Percentiles rank a stretch among this genome's conserved stretches.
Evolutionary conservation across 2,329 filamentous ascomycete genomes (phyloP).

Genomic region (Fusarium sp.): DNA sequence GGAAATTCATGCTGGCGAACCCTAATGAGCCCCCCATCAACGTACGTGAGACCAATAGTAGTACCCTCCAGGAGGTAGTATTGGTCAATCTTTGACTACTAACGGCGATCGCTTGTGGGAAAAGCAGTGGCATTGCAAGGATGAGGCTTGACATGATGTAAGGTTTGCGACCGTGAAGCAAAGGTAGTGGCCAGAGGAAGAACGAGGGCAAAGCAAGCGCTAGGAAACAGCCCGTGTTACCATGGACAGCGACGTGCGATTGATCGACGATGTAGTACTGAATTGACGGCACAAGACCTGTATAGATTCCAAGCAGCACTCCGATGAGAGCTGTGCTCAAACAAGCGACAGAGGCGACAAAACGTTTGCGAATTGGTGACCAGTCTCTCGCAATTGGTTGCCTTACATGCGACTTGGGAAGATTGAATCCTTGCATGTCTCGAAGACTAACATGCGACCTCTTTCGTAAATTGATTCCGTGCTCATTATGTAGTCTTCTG

Average conservation of each 20-base stretch:
- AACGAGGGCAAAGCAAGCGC: constrained; percentile 78
- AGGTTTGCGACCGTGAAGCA: constrained; percentile 81
- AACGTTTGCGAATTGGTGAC: constrained; percentile 75
- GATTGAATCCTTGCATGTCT: constrained; percentile 64
- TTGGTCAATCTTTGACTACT: constrained; percentile 68
- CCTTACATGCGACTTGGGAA: constrained; percentile 67
- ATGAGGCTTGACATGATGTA: constrained; percentile 79
- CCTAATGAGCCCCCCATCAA: constrained; percentile 78
- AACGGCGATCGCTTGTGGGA: constrained; percentile 79
- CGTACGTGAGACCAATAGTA: constrained; percentile 73
- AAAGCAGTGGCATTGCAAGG: constrained; percentile 78
- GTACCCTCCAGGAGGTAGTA: constrained; percentile 67
- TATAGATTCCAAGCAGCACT: constrained; percentile 79
- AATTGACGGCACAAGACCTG: constrained; percentile 82
- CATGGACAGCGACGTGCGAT: constrained; percentile 75
- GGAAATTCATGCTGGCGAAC: constrained; percentile 82
- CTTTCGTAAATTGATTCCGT: constrained; percentile 61
- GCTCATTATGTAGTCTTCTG: constrained; percentile 47
- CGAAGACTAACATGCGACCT: constrained; percentile 68
- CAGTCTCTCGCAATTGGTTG: constrained; percentile 80
- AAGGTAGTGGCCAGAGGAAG: constrained; percentile 78
- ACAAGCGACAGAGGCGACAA: constrained; percentile 77
- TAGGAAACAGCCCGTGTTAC: constrained; percentile 79
- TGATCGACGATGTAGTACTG: constrained; percentile 82
- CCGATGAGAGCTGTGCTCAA: constrained; percentile 80